These are phyloP conservation scores for Ogataea nonfermentans DNA, from an alignment of 805 yeast genomes.

Conservation along the genomic window DNA sequence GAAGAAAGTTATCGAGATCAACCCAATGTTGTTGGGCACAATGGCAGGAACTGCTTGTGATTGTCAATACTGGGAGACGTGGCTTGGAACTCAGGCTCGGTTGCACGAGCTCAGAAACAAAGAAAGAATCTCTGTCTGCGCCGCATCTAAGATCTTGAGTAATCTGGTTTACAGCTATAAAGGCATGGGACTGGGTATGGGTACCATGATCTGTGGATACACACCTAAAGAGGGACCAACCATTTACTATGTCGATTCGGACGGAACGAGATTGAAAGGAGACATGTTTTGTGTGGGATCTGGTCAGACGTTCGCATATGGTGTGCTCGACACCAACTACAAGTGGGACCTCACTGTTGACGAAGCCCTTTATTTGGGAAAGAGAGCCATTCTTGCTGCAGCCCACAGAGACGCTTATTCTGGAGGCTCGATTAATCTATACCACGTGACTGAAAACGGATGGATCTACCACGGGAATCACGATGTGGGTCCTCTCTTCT, in stretches of 20 bases:
- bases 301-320: conserved; percentile 98
- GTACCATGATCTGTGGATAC: conserved; percentile 98
- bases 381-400: conserved; percentile 94
- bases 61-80: conserved; percentile 98
- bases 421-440: conserved; percentile 93
- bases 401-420: conserved; percentile 98
- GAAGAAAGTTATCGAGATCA: conserved; percentile 94
- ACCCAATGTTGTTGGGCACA: conserved; percentile 91
- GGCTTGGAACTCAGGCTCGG: conserved; percentile 97
- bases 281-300: conserved; percentile 97
- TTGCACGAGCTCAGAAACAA: conserved; percentile 92
- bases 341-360: conserved; percentile 90
- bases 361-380: conserved; percentile 91
- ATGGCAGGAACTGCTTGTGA: conserved; percentile 99
- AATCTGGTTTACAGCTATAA: conserved; percentile 91
- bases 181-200: conserved; percentile 99
- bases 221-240: conserved; percentile 95
- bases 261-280: conserved; percentile 93
- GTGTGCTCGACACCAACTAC: conserved; percentile 92
- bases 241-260: conserved; percentile 93
- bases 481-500: conserved; percentile 86
- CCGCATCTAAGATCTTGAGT: conserved; percentile 90
- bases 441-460: conserved; percentile 89
- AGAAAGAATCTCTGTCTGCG: conserved; percentile 92
- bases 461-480: conserved; percentile 96